phyloP scores from a whole-genome alignment of 345 rosid species.

The Ailanthus altissimus region DNA sequence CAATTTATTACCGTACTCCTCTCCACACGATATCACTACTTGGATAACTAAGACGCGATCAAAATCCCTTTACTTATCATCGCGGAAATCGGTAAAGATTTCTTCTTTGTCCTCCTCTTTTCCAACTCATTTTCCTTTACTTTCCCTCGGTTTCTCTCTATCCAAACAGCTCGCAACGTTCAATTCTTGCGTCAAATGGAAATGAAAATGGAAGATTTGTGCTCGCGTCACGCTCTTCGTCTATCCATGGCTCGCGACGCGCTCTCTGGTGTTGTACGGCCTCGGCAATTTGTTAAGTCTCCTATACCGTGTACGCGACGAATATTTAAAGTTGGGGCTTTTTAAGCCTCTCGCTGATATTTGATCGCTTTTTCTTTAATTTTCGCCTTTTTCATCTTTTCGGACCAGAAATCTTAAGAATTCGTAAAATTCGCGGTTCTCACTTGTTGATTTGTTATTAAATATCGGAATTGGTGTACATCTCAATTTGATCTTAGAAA shows the following conservation, averaged over 20 bases:
- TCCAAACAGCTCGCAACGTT: slow-evolving; percentile 21
- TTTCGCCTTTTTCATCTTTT: slow-evolving; percentile 4
- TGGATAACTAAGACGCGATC: neutral
- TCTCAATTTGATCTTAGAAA: neutral
- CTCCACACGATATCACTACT: neutral
- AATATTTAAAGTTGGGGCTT: slow-evolving; percentile 42
- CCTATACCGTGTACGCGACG: slow-evolving; percentile 55
- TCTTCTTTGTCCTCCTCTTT: neutral
- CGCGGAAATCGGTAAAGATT: slow-evolving; percentile 22
- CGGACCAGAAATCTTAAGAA: slow-evolving; percentile 28
- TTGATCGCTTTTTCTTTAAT: slow-evolving; percentile 15
- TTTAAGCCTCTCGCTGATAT: slow-evolving; percentile 22
- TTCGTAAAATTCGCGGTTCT: slow-evolving; percentile 21
- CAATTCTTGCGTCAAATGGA: slow-evolving; percentile 40
- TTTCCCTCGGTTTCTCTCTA: slow-evolving; percentile 21
- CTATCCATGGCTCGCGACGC: slow-evolving; percentile 46
- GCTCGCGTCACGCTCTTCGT: slow-evolving; percentile 38
- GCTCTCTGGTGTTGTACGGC: slow-evolving; percentile 48
- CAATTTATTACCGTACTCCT: neutral
- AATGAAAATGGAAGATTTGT: slow-evolving; percentile 57
- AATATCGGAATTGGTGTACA: slow-evolving; percentile 19
- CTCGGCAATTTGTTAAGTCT: slow-evolving; percentile 41
- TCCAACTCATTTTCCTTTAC: slow-evolving; percentile 3
- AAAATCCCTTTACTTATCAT: neutral
- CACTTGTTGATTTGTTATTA: neutral